Base-by-base conservation (phyloP, 176 grass and related monocot genomes). In the Oryza australiensis region DNA sequence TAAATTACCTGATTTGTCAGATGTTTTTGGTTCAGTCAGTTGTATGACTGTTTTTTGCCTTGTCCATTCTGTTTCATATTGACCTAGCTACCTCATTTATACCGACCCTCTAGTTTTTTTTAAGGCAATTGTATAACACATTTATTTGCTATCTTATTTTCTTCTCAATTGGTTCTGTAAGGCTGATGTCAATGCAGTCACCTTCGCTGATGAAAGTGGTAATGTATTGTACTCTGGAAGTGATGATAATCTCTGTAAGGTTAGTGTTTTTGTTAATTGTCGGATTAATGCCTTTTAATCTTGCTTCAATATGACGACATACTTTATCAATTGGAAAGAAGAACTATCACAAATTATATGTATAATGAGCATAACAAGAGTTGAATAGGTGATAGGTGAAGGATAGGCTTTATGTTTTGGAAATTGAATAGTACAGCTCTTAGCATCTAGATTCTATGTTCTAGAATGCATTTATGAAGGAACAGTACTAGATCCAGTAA, bases 191-290 rank as follows among this genome's bases (percentile, higher is more conserved):
- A 98, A 98, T 81, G 73, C 83, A 11, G 92, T 98, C 79, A 89
- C 88, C 30, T 98, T 98, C 32, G 95, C 92, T 53, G 95, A 98
- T 89, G 92, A 90, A 88, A 86, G 78, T 78, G 95, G 92, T 20
- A 89, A 98, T 84, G 22, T 98, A 20, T 70, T 98, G 83, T 94
- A 91, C 84, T 98, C 95, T 84, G 95, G 95, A 69, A 94, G 92
- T 79, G 95, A 98, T 84, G 95, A 98, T 71, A 81, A 83, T 74
- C 82, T 94, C 22, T 98, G 95, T 81, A 98, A 94, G 92, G 92
- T 98, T 26, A 82, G 83, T 83, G 72, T 70, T 67, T 43, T 63
- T 81, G 48, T 71, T 81, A 23, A 26, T 35, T 64, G 22, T 5
- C 20, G 28, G 49, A 53, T 62, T 49, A 1, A 5, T 80, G 51